These are phyloP conservation scores for Kodamaea sp. DNA, from an alignment of 1,139 yeast genomes.

Conservation along the genomic window DNA sequence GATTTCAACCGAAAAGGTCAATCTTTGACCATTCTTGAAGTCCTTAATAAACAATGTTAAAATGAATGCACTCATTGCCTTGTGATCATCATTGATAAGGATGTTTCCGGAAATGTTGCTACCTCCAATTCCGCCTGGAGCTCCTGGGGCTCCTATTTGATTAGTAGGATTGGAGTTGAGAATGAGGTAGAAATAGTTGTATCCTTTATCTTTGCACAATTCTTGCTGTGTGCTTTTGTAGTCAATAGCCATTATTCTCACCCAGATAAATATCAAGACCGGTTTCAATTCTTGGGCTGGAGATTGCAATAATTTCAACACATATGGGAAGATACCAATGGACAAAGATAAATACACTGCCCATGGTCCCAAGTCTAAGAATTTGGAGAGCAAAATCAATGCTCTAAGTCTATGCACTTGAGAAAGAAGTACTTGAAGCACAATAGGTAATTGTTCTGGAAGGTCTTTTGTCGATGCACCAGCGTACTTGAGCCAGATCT, in stretches of 20 bases:
- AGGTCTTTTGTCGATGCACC: slow-evolving; percentile 83
- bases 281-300: slow-evolving; percentile 97
- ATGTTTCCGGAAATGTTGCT: slow-evolving; percentile 27
- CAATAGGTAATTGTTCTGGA: slow-evolving; percentile 94
- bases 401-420: slow-evolving; percentile 95
- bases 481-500: slow-evolving; percentile 86
- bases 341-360: slow-evolving; percentile 92
- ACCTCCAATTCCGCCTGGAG: slow-evolving; percentile 25
- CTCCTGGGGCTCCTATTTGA: slow-evolving; percentile 26
- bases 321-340: slow-evolving; percentile 95
- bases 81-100: slow-evolving; percentile 70
- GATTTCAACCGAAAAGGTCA: slow-evolving; percentile 75
- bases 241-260: slow-evolving; percentile 95
- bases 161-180: slow-evolving; percentile 41
- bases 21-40: slow-evolving; percentile 75
- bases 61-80: slow-evolving; percentile 94
- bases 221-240: slow-evolving; percentile 89
- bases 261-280: slow-evolving; percentile 94
- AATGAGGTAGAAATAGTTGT: slow-evolving; percentile 80
- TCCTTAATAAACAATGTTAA: slow-evolving; percentile 81
- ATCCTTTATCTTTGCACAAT: slow-evolving; percentile 87
- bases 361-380: slow-evolving; percentile 95
- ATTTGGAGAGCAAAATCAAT: slow-evolving; percentile 75
- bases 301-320: slow-evolving; percentile 82
- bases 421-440: slow-evolving; percentile 85